These are phyloP conservation scores for Suillus variegatus DNA, from an alignment of 768 basidiomycete genomes.

Conservation along the genomic window DNA sequence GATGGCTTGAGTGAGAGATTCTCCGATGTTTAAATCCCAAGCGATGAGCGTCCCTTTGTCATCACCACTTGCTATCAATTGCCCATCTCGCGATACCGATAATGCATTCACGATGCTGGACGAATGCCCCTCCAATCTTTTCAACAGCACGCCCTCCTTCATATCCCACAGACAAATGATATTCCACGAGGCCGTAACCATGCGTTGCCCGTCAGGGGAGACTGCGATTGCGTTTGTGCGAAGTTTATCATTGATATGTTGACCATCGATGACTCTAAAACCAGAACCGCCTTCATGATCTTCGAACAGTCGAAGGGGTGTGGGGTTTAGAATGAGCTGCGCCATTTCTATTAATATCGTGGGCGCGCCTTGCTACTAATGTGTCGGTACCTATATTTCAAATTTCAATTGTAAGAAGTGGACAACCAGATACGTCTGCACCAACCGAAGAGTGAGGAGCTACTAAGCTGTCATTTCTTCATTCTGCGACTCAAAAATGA, in stretches of 20 bases:
- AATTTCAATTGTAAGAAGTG: no score
- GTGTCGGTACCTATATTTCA: no score
- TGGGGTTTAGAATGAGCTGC: not conserved
- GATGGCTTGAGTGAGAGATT: not conserved
- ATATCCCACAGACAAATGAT: not conserved
- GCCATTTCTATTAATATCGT: not conserved
- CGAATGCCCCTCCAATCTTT: not conserved
- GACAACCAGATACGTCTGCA: no score
- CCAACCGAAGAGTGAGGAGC: no score
- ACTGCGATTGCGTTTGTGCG: not conserved
- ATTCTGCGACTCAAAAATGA: no score
- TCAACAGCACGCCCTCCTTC: not conserved
- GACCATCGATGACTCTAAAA: no score
- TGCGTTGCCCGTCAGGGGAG: not conserved
- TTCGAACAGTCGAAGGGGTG: not conserved
- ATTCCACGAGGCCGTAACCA: not conserved
- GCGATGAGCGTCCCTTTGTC: not conserved
- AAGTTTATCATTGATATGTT: no score
- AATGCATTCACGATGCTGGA: not conserved
- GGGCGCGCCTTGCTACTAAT: no score
- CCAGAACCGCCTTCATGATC: not conserved
- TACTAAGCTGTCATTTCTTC: no score
- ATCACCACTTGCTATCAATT: not conserved
- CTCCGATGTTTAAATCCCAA: not conserved
- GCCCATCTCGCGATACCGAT: not conserved